A percentile compares a stretch with the other conserved stretches of the same genome.
Conservation (phyloP, 495 filamentous ascomycete genomes). For the Aspergillus avenaceus region DNA sequence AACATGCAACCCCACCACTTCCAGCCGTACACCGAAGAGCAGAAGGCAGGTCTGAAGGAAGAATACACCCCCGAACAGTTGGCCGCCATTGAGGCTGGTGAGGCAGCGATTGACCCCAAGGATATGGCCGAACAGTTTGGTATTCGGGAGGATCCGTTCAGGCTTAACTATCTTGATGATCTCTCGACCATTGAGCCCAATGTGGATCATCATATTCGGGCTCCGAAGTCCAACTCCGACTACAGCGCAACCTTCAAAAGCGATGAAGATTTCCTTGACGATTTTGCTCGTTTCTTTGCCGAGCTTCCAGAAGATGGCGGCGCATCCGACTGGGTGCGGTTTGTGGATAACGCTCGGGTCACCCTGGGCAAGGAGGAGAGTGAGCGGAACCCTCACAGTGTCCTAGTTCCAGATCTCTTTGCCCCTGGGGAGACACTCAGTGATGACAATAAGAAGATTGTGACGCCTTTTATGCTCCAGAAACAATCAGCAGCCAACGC, state of each 20-base stretch:
- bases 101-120: constrained; percentile 70
- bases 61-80: constrained; percentile 79
- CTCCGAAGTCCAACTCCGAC: constrained; percentile 52
- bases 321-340: constrained; percentile 42
- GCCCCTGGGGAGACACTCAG: constrained; percentile 35
- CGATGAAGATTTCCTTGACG: constrained; percentile 49
- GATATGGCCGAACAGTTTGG: constrained; percentile 72
- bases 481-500: not conserved
- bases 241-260: constrained; percentile 59
- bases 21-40: constrained; percentile 62
- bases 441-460: not conserved
- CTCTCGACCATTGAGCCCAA: constrained; percentile 71
- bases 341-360: constrained; percentile 41
- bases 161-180: constrained; percentile 79
- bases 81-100: constrained; percentile 79
- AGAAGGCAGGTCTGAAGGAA: constrained; percentile 57
- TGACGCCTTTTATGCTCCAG: constrained; percentile 4
- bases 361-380: constrained; percentile 50
- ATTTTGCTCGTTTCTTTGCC: constrained; percentile 55
- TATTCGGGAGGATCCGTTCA: constrained; percentile 65
- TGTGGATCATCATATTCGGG: constrained; percentile 61
- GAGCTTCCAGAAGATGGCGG: constrained; percentile 45
- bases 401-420: constrained; percentile 49
- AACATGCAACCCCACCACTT: constrained; percentile 42
- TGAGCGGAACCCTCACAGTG: constrained; percentile 43